A percentile compares a stretch with the other conserved stretches of the same genome.
Conservation (phyloP, 257 asterid species). For the Knoxia roxburghii region DNA sequence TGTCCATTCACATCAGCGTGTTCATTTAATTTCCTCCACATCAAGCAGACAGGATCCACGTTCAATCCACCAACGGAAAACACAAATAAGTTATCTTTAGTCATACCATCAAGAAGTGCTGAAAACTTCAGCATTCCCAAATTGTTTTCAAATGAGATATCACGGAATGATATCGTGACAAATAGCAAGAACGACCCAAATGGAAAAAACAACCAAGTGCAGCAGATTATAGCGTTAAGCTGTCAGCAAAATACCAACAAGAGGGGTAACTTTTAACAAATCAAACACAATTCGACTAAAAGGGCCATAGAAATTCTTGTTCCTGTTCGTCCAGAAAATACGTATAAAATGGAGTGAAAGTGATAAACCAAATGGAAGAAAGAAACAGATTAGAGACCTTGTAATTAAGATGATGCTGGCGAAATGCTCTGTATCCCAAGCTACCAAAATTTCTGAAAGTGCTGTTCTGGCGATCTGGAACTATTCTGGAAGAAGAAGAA, state of each 20-base stretch:
- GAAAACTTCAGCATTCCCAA: slow-evolving; percentile 3
- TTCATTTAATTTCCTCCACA: background rate
- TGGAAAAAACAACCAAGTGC: too few relatives aligned
- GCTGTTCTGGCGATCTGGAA: slow-evolving; percentile 28
- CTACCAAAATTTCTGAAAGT: slow-evolving; percentile 27
- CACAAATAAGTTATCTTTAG: background rate
- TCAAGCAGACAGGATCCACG: background rate
- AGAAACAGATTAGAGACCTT: slow-evolving; percentile 35
- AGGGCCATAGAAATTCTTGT: too few relatives aligned
- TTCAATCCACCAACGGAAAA: background rate
- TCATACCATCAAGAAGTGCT: background rate
- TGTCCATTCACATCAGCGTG: background rate
- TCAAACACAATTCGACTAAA: background rate
- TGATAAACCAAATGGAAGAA: background rate
- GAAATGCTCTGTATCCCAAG: slow-evolving; percentile 47
- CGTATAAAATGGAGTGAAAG: background rate
- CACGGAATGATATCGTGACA: background rate
- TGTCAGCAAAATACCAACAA: background rate
- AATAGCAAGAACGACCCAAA: background rate
- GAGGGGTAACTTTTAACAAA: background rate
- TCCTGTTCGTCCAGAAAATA: too few relatives aligned
- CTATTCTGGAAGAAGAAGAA: slow-evolving; percentile 29
- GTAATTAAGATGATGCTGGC: slow-evolving; percentile 35
- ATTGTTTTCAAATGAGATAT: background rate
- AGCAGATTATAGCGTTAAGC: background rate